Base-by-base conservation (phyloP, 345 rosid species). In the Combretum micranthum region DNA sequence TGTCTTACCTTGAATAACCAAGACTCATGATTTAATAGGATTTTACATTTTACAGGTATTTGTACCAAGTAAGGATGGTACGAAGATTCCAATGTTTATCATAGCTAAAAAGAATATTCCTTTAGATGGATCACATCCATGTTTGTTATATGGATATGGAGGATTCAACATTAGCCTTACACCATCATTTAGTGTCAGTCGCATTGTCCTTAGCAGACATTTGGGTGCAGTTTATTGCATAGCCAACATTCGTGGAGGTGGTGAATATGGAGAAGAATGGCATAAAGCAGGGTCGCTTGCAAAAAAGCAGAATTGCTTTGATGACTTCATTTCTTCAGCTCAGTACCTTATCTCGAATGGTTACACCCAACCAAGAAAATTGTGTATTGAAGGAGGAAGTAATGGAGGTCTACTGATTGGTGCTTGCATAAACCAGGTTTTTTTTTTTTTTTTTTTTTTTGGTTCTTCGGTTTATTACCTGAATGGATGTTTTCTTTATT, bases 221-320 rank as follows among this genome's bases (percentile, higher is more conserved):
- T 75, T 93, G 43, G 97, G 96, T 63, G 83, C 69, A 57, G 87
- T 93, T 53, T 77, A 57, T 69, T 89, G 96, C 69, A 64, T 93
- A 59, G 96, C 94, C 50, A 93, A 83, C 64, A 79, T 89, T 17
- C 97, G 97, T 18, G 99, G 99, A 23, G 99, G 99, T 37, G 99
- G 97, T 58, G 99, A 89, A 72, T 89, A 93, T 52, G 99, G 97
- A 47, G 94, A 89, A 77, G 92, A 87, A 67, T 89, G 99, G 99
- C 96, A 93, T 62, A 83, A 87, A 69, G 84, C 88, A 42, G 99
- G 97, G 0, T 65, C 97, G 4, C 85, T 89, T 45, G 75, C 74
- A 1, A 79, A 74, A 49, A 93, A 93, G 67, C 99, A 93, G 69
- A 93, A 84, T 53, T 83, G 89, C 79, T 83, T 93, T 53, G 92